Evolutionary conservation across 2,329 filamentous ascomycete species (phyloP), one percentile per base, ranked within the genome.

Genomic region (Onygenales sp.): DNA sequence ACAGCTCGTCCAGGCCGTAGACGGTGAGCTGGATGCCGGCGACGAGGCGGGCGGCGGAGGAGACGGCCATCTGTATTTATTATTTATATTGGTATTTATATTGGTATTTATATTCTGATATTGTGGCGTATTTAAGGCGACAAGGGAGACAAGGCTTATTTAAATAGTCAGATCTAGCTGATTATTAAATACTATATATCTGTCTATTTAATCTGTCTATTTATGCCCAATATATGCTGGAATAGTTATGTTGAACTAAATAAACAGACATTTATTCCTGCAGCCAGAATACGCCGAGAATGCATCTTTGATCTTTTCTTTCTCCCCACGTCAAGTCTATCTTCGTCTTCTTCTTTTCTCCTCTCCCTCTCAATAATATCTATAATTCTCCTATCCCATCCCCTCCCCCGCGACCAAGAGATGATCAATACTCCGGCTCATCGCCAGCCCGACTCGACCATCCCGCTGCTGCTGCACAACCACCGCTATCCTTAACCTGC

Each of bases 21-120:
- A 95, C 78, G 56, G 88, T 87, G 47, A 86, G 82, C 7, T 86
- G 77, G 52, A 95, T 81, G 46, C 90, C 89, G 43, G 86, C 83
- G 67, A 96, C 86, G 57, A 83, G 80, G 60, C 42, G 42, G 42
- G 42, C 10, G 8, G 42, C 3, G 42, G 42, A 10, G 42, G 9
- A 39, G 36, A 9, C 36, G 36, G 36, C 2, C 13, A n/a, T 39
- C 7, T 38, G 31, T 31, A n/a, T 4, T 33, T 35, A 4, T 46
- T 21, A 3, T 21, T 21, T 2, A 27, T 27, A 27, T 27, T 27
- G 9, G 31, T 31, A n/a, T 4, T 33, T 35, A 4, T 46, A 11
- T 35, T 39, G 21, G 5, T 27, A 5, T 27, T 27, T 3, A 27
- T 27, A 27, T 27, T 27, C 5, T 27, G 21, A 27, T 27, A 27